These are phyloP conservation scores for Pichia sp. DNA, from an alignment of 1,139 yeast genomes.

Conservation along the genomic window DNA sequence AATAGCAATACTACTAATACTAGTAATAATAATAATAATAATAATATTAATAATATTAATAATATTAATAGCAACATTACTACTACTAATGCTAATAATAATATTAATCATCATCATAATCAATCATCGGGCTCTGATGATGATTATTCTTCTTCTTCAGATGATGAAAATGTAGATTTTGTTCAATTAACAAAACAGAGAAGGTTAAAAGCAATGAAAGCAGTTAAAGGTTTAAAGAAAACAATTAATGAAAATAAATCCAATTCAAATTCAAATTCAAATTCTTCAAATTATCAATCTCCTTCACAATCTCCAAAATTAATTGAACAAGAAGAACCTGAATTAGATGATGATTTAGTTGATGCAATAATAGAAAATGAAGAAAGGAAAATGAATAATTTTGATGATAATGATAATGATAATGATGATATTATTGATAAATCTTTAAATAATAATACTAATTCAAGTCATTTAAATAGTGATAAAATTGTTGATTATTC, in stretches of 20 bases:
- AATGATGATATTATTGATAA: neutral
- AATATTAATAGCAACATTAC: no score
- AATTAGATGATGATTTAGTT: slow-evolving; percentile 27
- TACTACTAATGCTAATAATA: no score
- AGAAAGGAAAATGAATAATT: slow-evolving; percentile 21
- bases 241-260: slow-evolving; percentile 19
- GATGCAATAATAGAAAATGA: slow-evolving; percentile 27
- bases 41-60: no score
- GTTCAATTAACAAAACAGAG: slow-evolving; percentile 63
- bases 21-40: no score
- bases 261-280: slow-evolving; percentile 7
- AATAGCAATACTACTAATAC: neutral
- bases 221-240: slow-evolving; percentile 41
- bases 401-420: slow-evolving; percentile 8
- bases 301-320: slow-evolving; percentile 13
- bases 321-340: slow-evolving; percentile 20
- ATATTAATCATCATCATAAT: no score
- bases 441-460: no score
- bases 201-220: slow-evolving; percentile 49
- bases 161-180: slow-evolving; percentile 66
- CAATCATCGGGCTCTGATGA: slow-evolving; percentile 31
- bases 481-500: slow-evolving; percentile 11
- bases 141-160: slow-evolving; percentile 44
- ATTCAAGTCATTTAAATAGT: slow-evolving; percentile 1
- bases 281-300: slow-evolving; percentile 5